A percentile compares a stretch with the other conserved stretches of the same genome.
Conservation (phyloP, 352 stramenopile species). For the Phytophthora fragariae region DNA sequence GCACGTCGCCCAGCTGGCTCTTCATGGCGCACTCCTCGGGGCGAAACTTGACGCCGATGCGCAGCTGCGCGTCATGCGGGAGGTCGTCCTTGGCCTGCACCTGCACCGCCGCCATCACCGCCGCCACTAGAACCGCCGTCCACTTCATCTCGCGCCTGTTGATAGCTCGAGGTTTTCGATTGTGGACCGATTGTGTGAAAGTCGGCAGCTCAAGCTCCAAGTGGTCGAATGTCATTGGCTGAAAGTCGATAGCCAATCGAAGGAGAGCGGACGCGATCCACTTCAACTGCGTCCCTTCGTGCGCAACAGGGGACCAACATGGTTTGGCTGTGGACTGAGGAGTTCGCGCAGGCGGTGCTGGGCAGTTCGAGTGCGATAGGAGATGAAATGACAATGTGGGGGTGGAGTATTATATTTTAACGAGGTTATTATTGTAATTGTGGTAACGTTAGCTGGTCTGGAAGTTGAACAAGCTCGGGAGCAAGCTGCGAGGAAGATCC, state of each 20-base stretch:
- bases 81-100: slow-evolving; percentile 79
- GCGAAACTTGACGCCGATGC: slow-evolving; percentile 83
- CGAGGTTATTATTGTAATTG: not conserved
- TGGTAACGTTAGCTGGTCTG: slow-evolving; percentile 21
- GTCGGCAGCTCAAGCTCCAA: slow-evolving; percentile 12
- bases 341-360: slow-evolving; percentile 46
- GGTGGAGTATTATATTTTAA: not conserved
- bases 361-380: slow-evolving; percentile 27
- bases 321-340: slow-evolving; percentile 48
- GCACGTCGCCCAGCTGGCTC: slow-evolving; percentile 84
- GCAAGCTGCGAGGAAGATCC: slow-evolving; percentile 25
- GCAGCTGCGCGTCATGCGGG: slow-evolving; percentile 67
- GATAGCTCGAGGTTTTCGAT: slow-evolving; percentile 21
- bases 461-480: slow-evolving; percentile 25
- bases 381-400: not conserved
- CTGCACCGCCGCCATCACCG: slow-evolving; percentile 46
- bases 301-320: not conserved
- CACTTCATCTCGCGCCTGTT: slow-evolving; percentile 62
- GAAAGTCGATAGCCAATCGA: slow-evolving; percentile 41
- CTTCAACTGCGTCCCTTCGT: slow-evolving; percentile 37
- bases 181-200: slow-evolving; percentile 11
- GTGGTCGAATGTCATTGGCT: slow-evolving; percentile 54
- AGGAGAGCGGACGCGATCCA: slow-evolving; percentile 19
- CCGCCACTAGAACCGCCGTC: slow-evolving; percentile 50
- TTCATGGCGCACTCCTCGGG: slow-evolving; percentile 75